Conservation (phyloP, 2,329 filamentous ascomycete species). For the Salinomyces thailandicus region DNA sequence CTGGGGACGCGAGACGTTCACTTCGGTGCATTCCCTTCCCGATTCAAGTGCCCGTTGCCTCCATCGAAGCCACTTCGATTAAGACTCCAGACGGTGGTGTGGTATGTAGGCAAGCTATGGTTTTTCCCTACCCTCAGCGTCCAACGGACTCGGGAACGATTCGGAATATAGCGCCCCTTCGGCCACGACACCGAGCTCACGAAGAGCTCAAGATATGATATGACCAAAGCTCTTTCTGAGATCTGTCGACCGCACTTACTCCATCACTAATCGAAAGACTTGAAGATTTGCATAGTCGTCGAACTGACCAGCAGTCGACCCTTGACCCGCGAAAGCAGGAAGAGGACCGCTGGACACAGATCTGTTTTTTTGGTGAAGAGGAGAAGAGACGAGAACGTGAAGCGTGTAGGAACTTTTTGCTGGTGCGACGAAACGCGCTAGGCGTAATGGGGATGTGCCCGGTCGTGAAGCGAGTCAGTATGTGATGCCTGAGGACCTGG, state of each 20-base stretch:
- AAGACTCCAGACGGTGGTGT: no score
- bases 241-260: conserved; percentile 77
- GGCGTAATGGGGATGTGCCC: background rate
- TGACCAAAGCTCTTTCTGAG: conserved; percentile 57
- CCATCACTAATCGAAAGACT: no score
- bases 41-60: no score
- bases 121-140: conserved; percentile 70
- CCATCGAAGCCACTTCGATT: no score
- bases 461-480: background rate
- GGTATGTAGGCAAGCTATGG: conserved; percentile 14
- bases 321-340: conserved; percentile 34
- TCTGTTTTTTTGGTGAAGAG: conserved; percentile 40
- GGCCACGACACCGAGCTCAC: conserved; percentile 55
- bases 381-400: no score
- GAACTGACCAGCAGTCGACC: conserved; percentile 80
- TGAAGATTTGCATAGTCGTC: conserved; percentile 50
- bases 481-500: no score
- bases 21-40: no score
- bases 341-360: conserved; percentile 82
- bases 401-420: conserved; percentile 2
- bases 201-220: conserved; percentile 42
- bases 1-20: no score
- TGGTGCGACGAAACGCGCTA: background rate
- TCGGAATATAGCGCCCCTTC: conserved; percentile 73
- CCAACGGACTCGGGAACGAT: conserved; percentile 80